These are phyloP conservation scores for Trifolium repens DNA, from an alignment of 306 rosid species.

Conservation along the genomic window DNA sequence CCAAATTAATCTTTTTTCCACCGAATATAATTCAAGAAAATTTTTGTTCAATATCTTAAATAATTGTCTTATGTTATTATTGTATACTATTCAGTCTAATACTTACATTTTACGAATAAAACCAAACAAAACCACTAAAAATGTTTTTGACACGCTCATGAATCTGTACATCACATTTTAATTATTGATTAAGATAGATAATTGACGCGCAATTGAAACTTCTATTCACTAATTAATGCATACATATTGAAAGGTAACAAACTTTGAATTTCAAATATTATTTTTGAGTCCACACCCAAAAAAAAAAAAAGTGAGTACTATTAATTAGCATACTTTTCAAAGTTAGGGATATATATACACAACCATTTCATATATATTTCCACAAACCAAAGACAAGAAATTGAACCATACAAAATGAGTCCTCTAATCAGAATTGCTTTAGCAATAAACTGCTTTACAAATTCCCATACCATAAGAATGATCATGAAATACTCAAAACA, in stretches of 20 bases:
- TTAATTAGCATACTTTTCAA: not conserved
- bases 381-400: not conserved
- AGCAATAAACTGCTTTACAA: slow-evolving; percentile 19
- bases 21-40: too few species aligned
- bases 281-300: not conserved
- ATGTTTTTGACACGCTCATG: not conserved
- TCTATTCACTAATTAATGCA: not conserved
- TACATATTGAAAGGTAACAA: not conserved
- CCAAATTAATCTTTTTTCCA: too few species aligned
- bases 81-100: too few species aligned
- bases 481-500: not conserved
- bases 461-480: not conserved
- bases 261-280: not conserved
- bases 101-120: too few species aligned
- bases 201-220: not conserved
- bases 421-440: slow-evolving; percentile 19
- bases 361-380: slow-evolving; percentile 9
- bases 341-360: not conserved
- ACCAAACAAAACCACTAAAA: too few species aligned
- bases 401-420: not conserved
- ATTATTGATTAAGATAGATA: not conserved
- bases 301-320: not conserved
- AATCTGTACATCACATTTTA: too few species aligned
- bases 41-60: too few species aligned
- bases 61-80: too few species aligned